Conservation (phyloP, 2,329 filamentous ascomycete species). For the Xylariales sp. region DNA sequence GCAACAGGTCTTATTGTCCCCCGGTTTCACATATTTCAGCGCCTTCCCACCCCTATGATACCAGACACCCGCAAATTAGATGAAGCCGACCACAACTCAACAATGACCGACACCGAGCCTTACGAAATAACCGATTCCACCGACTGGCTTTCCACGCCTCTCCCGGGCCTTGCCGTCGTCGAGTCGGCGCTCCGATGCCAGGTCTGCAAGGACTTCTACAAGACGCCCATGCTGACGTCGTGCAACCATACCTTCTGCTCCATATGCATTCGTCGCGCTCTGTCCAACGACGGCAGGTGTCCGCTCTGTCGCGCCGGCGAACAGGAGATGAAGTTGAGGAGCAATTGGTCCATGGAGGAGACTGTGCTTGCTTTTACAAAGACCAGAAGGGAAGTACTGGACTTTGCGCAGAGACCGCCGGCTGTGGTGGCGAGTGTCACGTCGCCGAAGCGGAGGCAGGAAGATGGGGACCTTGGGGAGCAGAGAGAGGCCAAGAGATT, state of each 20-base stretch:
- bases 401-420: slow-evolving; percentile 54
- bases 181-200: slow-evolving; percentile 89
- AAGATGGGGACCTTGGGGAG: slow-evolving; percentile 25
- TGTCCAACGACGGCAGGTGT: slow-evolving; percentile 80
- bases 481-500: slow-evolving; percentile 38
- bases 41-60: no score
- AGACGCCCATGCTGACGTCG: slow-evolving; percentile 88
- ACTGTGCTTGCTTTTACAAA: slow-evolving; percentile 72
- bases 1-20: no score
- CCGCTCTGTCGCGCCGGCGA: slow-evolving; percentile 75
- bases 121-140: slow-evolving; percentile 67
- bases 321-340: slow-evolving; percentile 78
- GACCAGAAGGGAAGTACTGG: slow-evolving; percentile 58
- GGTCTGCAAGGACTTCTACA: slow-evolving; percentile 97
- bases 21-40: no score
- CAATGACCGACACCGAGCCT: slow-evolving; percentile 2
- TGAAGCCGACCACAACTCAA: no score
- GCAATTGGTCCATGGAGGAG: slow-evolving; percentile 82
- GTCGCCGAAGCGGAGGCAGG: slow-evolving; percentile 50
- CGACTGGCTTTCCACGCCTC: slow-evolving; percentile 72
- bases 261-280: slow-evolving; percentile 82
- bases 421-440: slow-evolving; percentile 13
- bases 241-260: slow-evolving; percentile 98
- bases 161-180: slow-evolving; percentile 62
- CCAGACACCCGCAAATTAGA: no score